Evolutionary conservation across 2,329 filamentous ascomycete species (phyloP).

Genomic region (Aureobasidium sp.): DNA sequence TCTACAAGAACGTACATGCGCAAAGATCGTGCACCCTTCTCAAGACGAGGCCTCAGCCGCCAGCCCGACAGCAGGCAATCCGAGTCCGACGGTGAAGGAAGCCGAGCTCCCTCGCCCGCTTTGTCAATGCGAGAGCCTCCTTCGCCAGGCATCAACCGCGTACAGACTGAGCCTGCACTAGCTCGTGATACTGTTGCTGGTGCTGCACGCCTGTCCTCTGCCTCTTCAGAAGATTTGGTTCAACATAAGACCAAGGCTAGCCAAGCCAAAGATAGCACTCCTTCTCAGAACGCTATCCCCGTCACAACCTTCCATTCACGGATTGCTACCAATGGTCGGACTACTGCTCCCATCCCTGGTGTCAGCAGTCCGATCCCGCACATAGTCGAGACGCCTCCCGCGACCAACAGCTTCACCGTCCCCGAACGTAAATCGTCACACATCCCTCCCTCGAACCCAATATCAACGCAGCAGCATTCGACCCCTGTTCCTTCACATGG

Average conservation of each 20-base stretch:
- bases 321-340: constrained; percentile 50
- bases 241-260: not conserved
- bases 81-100: constrained; percentile 42
- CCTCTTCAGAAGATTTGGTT: constrained; percentile 24
- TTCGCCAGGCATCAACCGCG: constrained; percentile 51
- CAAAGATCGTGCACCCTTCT: constrained; percentile 53
- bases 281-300: constrained; percentile 26
- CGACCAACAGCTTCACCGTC: constrained; percentile 28
- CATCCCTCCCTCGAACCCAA: constrained; percentile 25
- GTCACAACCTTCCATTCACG: constrained; percentile 48
- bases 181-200: constrained; percentile 25
- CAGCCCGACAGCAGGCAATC: constrained; percentile 46
- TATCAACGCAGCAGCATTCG: not conserved
- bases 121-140: constrained; percentile 36
- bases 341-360: constrained; percentile 46
- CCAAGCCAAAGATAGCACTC: not conserved
- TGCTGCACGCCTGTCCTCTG: constrained; percentile 18
- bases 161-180: constrained; percentile 61
- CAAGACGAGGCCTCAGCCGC: constrained; percentile 61
- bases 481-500: constrained; percentile 21
- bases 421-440: constrained; percentile 47
- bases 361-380: constrained; percentile 46
- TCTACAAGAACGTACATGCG: constrained; percentile 65
- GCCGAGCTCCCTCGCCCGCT: constrained; percentile 38
- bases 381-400: constrained; percentile 56